A percentile compares a stretch with the other conserved stretches of the same genome.
These are phyloP conservation scores for Rhynchosporium secalis DNA, from an alignment of 2,329 filamentous ascomycete genomes.

Conservation along the genomic window DNA sequence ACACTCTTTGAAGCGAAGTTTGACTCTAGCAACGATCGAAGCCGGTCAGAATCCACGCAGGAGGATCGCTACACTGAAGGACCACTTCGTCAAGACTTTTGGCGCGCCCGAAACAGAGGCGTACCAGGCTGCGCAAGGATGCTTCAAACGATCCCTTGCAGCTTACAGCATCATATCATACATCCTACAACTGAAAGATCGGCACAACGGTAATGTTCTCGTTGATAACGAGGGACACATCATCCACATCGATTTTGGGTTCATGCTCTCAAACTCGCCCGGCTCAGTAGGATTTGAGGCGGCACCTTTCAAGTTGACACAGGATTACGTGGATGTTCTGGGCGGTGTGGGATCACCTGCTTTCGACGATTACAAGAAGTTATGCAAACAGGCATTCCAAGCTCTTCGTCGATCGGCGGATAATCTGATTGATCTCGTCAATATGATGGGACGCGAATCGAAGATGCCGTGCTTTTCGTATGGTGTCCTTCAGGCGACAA, in stretches of 20 bases:
- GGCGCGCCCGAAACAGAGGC: constrained; percentile 67
- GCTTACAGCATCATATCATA: constrained; percentile 87
- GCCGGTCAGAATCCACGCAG: constrained; percentile 71
- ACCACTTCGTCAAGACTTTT: constrained; percentile 81
- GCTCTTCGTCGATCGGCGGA: constrained; percentile 77
- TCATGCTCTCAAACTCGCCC: constrained; percentile 85
- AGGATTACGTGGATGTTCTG: constrained; percentile 82
- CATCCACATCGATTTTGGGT: constrained; percentile 86
- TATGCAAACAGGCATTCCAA: constrained; percentile 84
- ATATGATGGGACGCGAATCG: constrained; percentile 80
- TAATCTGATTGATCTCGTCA: constrained; percentile 77
- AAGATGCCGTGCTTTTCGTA: constrained; percentile 83
- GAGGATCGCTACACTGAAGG: constrained; percentile 75
- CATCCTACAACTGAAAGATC: constrained; percentile 79
- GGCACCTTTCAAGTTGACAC: constrained; percentile 81
- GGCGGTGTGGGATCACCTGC: constrained; percentile 70
- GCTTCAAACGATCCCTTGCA: constrained; percentile 78
- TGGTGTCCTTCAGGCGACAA: constrained; percentile 70
- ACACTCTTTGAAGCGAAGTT: constrained; percentile 78
- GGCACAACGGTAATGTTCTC: constrained; percentile 83
- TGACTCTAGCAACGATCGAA: constrained; percentile 74
- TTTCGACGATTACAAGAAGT: constrained; percentile 72
- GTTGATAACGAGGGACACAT: constrained; percentile 86
- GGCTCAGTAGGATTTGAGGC: constrained; percentile 84
- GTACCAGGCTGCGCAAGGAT: constrained; percentile 71